A percentile compares a stretch with the other conserved stretches of the same genome.
Conservation (phyloP, 2,329 filamentous ascomycete species). For the Sclerotinia minor region DNA sequence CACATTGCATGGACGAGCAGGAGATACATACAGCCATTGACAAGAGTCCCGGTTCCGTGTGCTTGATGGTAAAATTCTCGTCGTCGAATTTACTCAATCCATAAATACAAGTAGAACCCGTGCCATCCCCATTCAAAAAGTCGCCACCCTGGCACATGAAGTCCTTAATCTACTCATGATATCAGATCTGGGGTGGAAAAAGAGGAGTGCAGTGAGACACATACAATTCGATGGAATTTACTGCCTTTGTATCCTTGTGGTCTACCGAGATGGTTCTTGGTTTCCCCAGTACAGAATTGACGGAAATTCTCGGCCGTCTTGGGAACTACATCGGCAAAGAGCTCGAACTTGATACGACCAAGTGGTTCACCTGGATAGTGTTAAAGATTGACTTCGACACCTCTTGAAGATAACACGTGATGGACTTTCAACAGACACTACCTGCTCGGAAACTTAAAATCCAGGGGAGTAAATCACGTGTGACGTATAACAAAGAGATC, state of each 20-base stretch:
- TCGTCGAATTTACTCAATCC: slow-evolving; percentile 81
- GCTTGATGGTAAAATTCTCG: slow-evolving; percentile 82
- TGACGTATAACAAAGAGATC: neutral
- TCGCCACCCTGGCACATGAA: slow-evolving; percentile 99
- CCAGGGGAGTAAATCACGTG: slow-evolving; percentile 1
- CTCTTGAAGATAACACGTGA: slow-evolving; percentile 35
- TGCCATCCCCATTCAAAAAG: slow-evolving; percentile 91
- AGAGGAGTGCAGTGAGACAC: slow-evolving; percentile 42
- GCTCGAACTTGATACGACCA: slow-evolving; percentile 84
- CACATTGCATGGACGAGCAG: neutral
- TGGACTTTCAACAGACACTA: neutral
- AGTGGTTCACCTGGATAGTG: slow-evolving; percentile 69
- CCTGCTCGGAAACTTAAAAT: neutral
- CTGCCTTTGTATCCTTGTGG: slow-evolving; percentile 92
- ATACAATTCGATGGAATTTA: slow-evolving; percentile 90
- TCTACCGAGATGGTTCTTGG: slow-evolving; percentile 71
- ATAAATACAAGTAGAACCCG: slow-evolving; percentile 85
- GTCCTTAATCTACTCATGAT: slow-evolving; percentile 65
- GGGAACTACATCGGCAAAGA: slow-evolving; percentile 82
- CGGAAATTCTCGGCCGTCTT: slow-evolving; percentile 96
- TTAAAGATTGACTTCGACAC: slow-evolving; percentile 13
- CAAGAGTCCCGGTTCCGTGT: slow-evolving; percentile 76
- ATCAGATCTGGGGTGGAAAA: neutral
- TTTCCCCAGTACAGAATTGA: slow-evolving; percentile 94
- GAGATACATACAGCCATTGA: slow-evolving; percentile 79